phyloP scores from a whole-genome alignment of 805 yeast genomes.

The Candida qinlingensis region DNA sequence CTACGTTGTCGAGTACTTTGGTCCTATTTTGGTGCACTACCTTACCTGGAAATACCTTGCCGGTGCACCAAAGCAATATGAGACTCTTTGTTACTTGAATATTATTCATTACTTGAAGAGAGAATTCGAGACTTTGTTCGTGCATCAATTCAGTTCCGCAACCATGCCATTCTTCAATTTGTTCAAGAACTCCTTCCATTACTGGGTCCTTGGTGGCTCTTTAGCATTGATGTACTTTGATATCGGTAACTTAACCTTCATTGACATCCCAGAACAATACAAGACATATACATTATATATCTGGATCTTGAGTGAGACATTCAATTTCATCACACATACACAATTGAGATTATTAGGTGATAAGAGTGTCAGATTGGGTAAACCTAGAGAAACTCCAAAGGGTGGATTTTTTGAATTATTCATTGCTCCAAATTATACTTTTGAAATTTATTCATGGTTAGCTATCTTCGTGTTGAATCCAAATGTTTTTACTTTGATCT shows the following conservation, averaged over 20 bases:
- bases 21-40: slow-evolving; percentile 81
- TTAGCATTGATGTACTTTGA: slow-evolving; percentile 43
- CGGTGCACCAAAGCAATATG: slow-evolving; percentile 20
- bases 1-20: slow-evolving; percentile 81
- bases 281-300: slow-evolving; percentile 9
- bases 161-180: slow-evolving; percentile 91
- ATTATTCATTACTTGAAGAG: slow-evolving; percentile 80
- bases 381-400: slow-evolving; percentile 40
- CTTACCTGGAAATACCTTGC: slow-evolving; percentile 46
- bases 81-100: slow-evolving; percentile 39
- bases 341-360: slow-evolving; percentile 51
- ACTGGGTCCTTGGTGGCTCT: slow-evolving; percentile 86
- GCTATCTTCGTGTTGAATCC: slow-evolving; percentile 64
- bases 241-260: slow-evolving; percentile 42
- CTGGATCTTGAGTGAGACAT: slow-evolving; percentile 50
- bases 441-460: slow-evolving; percentile 77
- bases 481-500: slow-evolving; percentile 71
- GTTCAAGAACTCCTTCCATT: slow-evolving; percentile 85
- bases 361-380: slow-evolving; percentile 29
- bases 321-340: slow-evolving; percentile 69
- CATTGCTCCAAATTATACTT: slow-evolving; percentile 92
- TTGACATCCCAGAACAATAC: slow-evolving; percentile 44
- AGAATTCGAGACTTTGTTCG: slow-evolving; percentile 78
- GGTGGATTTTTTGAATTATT: slow-evolving; percentile 81
- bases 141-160: slow-evolving; percentile 79